These are phyloP conservation scores for Solanum stenotomum DNA, from an alignment of 257 asterid genomes.

Conservation along the genomic window DNA sequence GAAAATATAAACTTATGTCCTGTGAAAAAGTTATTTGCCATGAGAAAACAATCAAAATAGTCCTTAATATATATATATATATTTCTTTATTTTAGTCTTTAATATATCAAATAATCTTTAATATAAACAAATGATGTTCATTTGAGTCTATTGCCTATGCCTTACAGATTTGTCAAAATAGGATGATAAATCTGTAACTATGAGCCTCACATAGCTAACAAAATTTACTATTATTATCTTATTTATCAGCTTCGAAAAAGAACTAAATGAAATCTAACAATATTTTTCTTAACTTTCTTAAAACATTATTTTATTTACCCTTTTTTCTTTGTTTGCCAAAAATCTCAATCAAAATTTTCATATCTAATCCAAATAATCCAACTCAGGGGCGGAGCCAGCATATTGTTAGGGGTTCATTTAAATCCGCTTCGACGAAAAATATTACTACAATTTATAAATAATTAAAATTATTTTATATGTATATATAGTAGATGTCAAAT, in stretches of 20 bases:
- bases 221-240: neutral
- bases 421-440: too few relatives aligned
- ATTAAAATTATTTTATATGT: too few relatives aligned
- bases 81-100: neutral
- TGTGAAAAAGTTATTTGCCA: neutral
- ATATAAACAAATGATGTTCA: too few relatives aligned
- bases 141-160: neutral
- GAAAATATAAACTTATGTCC: neutral
- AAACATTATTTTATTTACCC: neutral
- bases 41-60: neutral
- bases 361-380: neutral
- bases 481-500: too few relatives aligned
- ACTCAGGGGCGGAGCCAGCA: neutral
- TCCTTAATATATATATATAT: too few relatives aligned
- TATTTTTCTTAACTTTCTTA: neutral
- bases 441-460: too few relatives aligned
- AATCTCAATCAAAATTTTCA: neutral
- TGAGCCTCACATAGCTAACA: neutral
- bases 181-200: neutral
- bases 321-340: neutral
- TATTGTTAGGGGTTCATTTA: neutral
- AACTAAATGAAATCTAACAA: neutral
- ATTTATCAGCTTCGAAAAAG: neutral
- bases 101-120: neutral
- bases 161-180: neutral